phyloP scores from a whole-genome alignment of 192 early-diverging fungal genomes.

The Chytriomyces sp. region DNA sequence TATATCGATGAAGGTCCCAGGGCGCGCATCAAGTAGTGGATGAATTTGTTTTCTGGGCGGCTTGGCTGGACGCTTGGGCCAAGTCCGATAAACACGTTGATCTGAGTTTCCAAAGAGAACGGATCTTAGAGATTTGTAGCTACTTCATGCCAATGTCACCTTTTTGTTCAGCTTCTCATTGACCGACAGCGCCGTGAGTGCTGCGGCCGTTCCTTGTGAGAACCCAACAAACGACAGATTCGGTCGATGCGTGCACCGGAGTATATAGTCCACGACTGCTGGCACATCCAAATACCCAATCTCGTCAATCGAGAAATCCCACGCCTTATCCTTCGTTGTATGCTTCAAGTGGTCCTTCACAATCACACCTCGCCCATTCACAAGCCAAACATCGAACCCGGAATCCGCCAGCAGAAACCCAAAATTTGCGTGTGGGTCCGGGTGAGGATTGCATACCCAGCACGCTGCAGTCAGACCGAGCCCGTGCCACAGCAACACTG shows the following conservation, averaged over 20 bases:
- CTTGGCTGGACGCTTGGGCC: constrained; percentile 86
- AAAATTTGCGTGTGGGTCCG: constrained; percentile 64
- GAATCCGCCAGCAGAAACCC: constrained; percentile 85
- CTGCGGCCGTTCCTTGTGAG: constrained; percentile 91
- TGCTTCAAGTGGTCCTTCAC: constrained; percentile 74
- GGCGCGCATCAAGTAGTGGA: neutral
- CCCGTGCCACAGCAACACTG: constrained; percentile 92
- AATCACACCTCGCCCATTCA: constrained; percentile 77
- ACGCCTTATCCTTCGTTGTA: constrained; percentile 86
- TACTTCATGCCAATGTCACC: neutral
- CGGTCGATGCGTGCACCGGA: constrained; percentile 78
- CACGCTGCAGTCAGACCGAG: constrained; percentile 93
- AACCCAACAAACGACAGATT: constrained; percentile 94
- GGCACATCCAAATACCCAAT: constrained; percentile 87
- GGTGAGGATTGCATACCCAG: constrained; percentile 86
- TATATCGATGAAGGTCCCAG: neutral
- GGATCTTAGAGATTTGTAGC: neutral
- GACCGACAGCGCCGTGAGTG: constrained; percentile 84
- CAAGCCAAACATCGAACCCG: constrained; percentile 94
- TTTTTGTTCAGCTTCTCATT: constrained; percentile 79
- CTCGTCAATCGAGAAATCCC: constrained; percentile 95
- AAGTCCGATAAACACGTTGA: constrained; percentile 88
- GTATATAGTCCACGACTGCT: constrained; percentile 82
- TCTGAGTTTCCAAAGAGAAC: constrained; percentile 6
- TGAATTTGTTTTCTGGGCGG: neutral